These are phyloP conservation scores for Umbelopsis sp. DNA, from an alignment of 371 early-diverging fungal species.

Conservation along the genomic window DNA sequence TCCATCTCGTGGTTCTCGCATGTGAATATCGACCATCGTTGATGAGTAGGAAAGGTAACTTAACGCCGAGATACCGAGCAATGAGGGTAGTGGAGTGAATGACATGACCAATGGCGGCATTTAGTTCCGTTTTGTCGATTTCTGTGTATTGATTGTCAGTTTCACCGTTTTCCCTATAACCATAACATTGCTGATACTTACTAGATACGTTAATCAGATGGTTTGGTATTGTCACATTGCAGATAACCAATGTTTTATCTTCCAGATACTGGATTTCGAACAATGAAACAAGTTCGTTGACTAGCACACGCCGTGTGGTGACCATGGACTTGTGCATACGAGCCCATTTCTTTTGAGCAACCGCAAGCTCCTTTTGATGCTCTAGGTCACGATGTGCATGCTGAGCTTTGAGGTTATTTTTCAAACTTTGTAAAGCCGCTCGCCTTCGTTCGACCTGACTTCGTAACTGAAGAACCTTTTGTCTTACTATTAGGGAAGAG, in stretches of 20 bases:
- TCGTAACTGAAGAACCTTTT: constrained; percentile 29
- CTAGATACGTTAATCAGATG: constrained; percentile 49
- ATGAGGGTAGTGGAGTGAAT: constrained; percentile 80
- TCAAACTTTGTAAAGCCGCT: constrained; percentile 8
- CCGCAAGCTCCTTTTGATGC: constrained; percentile 25
- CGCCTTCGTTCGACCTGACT: constrained; percentile 27
- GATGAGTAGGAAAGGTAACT: constrained; percentile 71
- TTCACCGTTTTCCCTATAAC: not conserved
- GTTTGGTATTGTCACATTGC: constrained; percentile 51
- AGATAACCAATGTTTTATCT: constrained; percentile 59
- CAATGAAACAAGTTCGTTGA: constrained; percentile 58
- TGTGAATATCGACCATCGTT: constrained; percentile 56
- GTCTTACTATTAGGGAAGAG: constrained; percentile 24
- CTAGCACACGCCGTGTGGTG: constrained; percentile 52
- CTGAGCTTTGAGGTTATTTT: constrained; percentile 12
- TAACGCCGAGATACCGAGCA: constrained; percentile 77
- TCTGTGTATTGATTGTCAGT: constrained; percentile 38
- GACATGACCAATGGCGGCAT: constrained; percentile 81
- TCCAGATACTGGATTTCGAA: constrained; percentile 45
- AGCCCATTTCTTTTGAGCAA: constrained; percentile 35
- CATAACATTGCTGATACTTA: constrained; percentile 26
- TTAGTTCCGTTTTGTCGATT: constrained; percentile 69
- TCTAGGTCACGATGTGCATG: constrained; percentile 21
- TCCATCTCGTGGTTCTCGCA: constrained; percentile 30
- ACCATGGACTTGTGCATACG: constrained; percentile 41